Evolutionary conservation across 208 protist species (phyloP).

Genomic region (Acanthamoeba polyphaga): DNA sequence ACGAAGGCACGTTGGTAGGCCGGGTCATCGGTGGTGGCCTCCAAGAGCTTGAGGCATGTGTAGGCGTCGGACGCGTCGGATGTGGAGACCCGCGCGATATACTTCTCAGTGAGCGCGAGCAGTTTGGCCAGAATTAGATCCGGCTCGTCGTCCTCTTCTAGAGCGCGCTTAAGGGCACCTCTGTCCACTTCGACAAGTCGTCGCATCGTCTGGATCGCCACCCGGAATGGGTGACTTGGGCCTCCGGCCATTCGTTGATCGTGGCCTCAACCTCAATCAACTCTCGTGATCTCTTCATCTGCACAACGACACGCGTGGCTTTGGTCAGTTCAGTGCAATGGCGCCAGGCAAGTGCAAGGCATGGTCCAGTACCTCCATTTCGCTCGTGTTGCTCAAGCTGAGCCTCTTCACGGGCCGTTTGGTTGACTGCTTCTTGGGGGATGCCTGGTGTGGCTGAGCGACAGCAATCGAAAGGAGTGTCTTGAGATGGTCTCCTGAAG

Average conservation of each 20-base stretch:
- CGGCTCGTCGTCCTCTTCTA: neutral
- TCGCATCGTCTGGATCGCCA: conserved; percentile 29
- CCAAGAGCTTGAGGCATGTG: neutral
- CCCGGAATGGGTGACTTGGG: neutral
- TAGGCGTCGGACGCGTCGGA: neutral
- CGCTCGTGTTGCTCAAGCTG: neutral
- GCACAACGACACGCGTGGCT: neutral
- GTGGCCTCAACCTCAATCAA: conserved; percentile 29
- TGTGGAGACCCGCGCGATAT: neutral
- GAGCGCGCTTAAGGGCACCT: neutral
- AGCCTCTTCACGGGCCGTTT: neutral
- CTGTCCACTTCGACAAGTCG: conserved; percentile 13
- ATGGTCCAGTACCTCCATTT: neutral
- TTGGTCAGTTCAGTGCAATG: no score
- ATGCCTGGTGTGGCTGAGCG: neutral
- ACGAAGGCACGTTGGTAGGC: neutral
- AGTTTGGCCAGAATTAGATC: neutral
- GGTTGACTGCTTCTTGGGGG: neutral
- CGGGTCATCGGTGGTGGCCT: conserved; percentile 29
- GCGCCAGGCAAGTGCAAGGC: neutral
- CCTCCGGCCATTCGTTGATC: neutral
- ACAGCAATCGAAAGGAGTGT: neutral
- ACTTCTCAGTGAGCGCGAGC: neutral
- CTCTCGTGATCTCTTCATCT: neutral
- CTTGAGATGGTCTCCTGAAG: neutral